Evolutionary conservation across 2,329 filamentous ascomycete species (phyloP).

Genomic region (Penicillium sp.): DNA sequence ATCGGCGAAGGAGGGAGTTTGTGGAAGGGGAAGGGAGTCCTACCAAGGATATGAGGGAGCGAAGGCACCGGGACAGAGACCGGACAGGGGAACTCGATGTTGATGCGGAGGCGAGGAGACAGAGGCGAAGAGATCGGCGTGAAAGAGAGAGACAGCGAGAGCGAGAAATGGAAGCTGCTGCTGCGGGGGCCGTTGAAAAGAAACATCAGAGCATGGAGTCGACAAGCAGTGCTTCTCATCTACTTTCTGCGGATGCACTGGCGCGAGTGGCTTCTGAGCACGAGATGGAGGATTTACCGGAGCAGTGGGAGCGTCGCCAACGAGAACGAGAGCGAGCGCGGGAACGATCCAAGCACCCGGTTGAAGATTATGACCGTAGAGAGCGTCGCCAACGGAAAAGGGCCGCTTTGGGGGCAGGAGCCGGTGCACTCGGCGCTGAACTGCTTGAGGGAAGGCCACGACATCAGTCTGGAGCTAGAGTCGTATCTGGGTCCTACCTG

Average conservation of each 20-base stretch:
- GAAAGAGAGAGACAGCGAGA: conserved; percentile 23
- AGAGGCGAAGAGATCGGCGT: conserved; percentile 23
- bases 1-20: conserved; percentile 25
- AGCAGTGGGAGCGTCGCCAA: not conserved
- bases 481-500: conserved; percentile 69
- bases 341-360: conserved; percentile 42
- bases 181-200: conserved; percentile 18
- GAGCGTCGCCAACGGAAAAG: conserved; percentile 26
- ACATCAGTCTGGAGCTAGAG: conserved; percentile 55
- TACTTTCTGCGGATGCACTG: conserved; percentile 58
- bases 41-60: conserved; percentile 12
- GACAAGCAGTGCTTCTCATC: conserved; percentile 42
- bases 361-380: conserved; percentile 16
- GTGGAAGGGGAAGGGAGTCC: conserved; percentile 31
- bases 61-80: conserved; percentile 20
- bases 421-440: conserved; percentile 15
- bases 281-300: conserved; percentile 46
- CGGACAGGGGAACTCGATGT: conserved; percentile 11
- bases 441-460: conserved; percentile 33
- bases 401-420: conserved; percentile 20
- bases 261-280: conserved; percentile 67
- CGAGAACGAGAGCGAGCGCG: conserved; percentile 20
- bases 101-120: conserved; percentile 27
- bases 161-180: conserved; percentile 5
- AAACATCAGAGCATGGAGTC: conserved; percentile 46